Base-by-base conservation (phyloP, 148 eudicot genomes). In the Nepenthes mirabilis region DNA sequence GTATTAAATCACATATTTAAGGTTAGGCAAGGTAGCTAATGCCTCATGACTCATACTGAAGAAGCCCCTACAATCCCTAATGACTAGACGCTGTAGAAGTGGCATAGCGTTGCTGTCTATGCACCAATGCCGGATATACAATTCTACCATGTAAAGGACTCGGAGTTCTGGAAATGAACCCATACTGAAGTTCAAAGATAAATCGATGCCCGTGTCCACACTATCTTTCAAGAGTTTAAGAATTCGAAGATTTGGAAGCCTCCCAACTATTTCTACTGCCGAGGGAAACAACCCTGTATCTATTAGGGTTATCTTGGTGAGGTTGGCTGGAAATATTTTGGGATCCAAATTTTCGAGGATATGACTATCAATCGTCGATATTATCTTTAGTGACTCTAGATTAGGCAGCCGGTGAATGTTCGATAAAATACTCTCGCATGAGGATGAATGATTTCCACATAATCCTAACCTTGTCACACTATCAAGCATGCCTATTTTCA, bases 161-260 rank as follows among this genome's bases (percentile, higher is more conserved):
- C 23, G 23, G 23, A 23, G 23, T 23, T 23, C 23, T 23, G 23
- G 23, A 23, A 23, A 23, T 23, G 23, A 23, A 23, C 23, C 23
- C 23, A 23, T 23, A 23, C 23, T 0, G 23, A 23, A 23, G 23
- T 23, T 23, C 0, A 23, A 23, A 23, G 0, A 23, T 23, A 23
- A 23, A 23, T 23, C 23, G 23, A 23, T 23, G 23, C 23, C 23
- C 23, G 23, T 23, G 23, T 23, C 23, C 0, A 23, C 23, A 23
- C 23, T 23, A 23, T 23, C 23, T 23, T 23, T 23, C 23, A 23
- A 49, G n/a, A 68, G n/a, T 49, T 68, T 68, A 33, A 68, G 72
- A 36, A 68, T 56, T 7, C 47, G 47, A 23, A 68, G 66, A 14
- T 37, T 61, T 37, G 62, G 62, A 68, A 61, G 62, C 37, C 48